phyloP scores from a whole-genome alignment of 495 filamentous ascomycete genomes.

The Annulohypoxylon nitens region DNA sequence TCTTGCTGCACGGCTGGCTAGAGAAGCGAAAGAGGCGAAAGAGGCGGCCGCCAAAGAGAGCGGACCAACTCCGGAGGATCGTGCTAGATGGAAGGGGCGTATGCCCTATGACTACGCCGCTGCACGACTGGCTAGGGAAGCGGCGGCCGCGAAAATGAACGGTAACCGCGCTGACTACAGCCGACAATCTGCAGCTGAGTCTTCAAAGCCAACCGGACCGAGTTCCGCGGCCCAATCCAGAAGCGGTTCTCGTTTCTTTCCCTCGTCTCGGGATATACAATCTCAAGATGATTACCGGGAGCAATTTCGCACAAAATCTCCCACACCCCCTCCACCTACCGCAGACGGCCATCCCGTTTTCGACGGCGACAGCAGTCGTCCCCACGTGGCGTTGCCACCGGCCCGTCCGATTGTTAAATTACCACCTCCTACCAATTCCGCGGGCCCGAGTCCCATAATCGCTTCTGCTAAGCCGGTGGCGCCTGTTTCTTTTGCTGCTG shows the following conservation, averaged over 20 bases:
- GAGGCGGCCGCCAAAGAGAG: not conserved
- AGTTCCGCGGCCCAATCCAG: constrained; percentile 44
- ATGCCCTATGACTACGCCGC: constrained; percentile 32
- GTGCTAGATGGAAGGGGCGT: constrained; percentile 28
- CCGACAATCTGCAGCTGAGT: constrained; percentile 53
- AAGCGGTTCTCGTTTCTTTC: constrained; percentile 79
- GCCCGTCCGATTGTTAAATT: constrained; percentile 78
- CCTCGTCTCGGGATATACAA: constrained; percentile 49
- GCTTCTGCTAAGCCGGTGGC: constrained; percentile 57
- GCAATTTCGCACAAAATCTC: constrained; percentile 57
- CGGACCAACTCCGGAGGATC: not conserved
- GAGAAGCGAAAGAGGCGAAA: not conserved
- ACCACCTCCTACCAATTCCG: constrained; percentile 64
- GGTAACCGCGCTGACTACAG: constrained; percentile 53
- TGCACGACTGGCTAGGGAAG: constrained; percentile 11
- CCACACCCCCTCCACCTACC: constrained; percentile 81
- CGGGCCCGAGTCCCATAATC: constrained; percentile 53
- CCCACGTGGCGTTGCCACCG: constrained; percentile 76
- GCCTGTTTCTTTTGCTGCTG: constrained; percentile 67
- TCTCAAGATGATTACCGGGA: constrained; percentile 26
- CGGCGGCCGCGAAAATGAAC: constrained; percentile 21
- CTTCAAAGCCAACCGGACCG: constrained; percentile 54
- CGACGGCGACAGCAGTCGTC: constrained; percentile 71
- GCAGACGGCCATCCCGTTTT: constrained; percentile 78
- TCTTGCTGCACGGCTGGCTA: not conserved